phyloP scores from a whole-genome alignment of 2,329 filamentous ascomycete species.

The Acrodontium crateriforme region DNA sequence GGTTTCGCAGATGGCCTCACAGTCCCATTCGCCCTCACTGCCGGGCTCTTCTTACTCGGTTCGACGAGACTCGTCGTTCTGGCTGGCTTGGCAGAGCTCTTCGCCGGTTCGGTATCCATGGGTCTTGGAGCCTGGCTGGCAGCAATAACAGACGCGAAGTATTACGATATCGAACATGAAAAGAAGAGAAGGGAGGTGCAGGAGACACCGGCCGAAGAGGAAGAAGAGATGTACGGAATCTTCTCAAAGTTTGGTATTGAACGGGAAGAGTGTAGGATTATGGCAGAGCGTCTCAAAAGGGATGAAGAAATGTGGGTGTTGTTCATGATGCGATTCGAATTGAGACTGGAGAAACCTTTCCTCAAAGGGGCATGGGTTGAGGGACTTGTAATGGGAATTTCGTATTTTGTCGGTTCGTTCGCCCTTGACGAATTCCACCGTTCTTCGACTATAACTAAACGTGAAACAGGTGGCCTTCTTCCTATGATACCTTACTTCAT shows the following conservation, averaged over 20 bases:
- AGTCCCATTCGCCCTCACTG: constrained; percentile 65
- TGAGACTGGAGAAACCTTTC: constrained; percentile 33
- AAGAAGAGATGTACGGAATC: constrained; percentile 27
- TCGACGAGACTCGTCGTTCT: constrained; percentile 23
- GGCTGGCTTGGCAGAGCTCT: constrained; percentile 25
- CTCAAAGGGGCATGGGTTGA: constrained; percentile 34
- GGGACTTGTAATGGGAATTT: constrained; percentile 26
- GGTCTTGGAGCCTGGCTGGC: constrained; percentile 59
- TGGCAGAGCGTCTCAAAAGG: constrained; percentile 38
- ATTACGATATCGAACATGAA: constrained; percentile 37
- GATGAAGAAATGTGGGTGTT: constrained; percentile 37
- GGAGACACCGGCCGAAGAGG: constrained; percentile 30
- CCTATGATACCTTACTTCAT: constrained; percentile 41
- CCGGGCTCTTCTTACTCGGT: constrained; percentile 47
- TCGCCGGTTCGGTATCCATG: constrained; percentile 28
- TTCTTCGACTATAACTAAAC: background rate
- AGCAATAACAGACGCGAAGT: constrained; percentile 41
- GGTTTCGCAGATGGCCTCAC: constrained; percentile 68
- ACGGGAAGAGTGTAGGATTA: constrained; percentile 26
- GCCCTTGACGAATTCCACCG: background rate
- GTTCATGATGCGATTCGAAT: constrained; percentile 41
- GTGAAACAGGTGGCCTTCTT: constrained; percentile 21
- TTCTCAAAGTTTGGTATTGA: constrained; percentile 38
- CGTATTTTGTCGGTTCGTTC: constrained; percentile 24
- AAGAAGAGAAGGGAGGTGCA: constrained; percentile 33